Base-by-base conservation (phyloP, 257 asterid species). In the Salvia hispanica region DNA sequence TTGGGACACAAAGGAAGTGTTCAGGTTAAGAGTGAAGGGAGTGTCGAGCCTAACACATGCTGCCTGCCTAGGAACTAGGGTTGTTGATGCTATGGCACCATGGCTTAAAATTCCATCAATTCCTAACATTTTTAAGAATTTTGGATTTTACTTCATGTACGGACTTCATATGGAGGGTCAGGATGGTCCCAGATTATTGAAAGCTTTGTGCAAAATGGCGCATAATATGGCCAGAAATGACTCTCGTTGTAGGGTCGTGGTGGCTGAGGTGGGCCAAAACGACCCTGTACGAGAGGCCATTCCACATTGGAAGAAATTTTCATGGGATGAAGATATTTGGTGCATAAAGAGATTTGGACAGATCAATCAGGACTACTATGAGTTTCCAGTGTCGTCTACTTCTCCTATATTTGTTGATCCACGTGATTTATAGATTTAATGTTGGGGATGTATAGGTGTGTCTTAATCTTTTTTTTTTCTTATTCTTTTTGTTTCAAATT, bases 241-340 rank as follows among this genome's bases (percentile, higher is more conserved):
- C 48, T 62, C 45, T 5, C 80, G 70, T 15, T 86, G 95, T 66
- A 76, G 77, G 74, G 66, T 81, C 0, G 78, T 91, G 78, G 90
- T 88, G 67, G 88, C 97, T 3, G 97, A 91, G 70, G 91, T 91
- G 31, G 89, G 88, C 28, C 81, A 67, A n/a, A 69, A 28, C 64
- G 96, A 91, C 67, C 92, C 89, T 0, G 82, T 88, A 0, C 66
- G 85, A 53, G 82, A 76, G 67, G 88, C 82, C 1, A 75, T 91
- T 14, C 97, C 97, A 3, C 86, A 85, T 58, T 91, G 97, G 95
- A 85, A 78, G 78, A 85, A 73, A 59, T 86, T 88, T 48, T 91
- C 97, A 3, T 88, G 96, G 97, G 95, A 85, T 61, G 96, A 85
- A 55, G 92, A 91, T 72, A 56, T 91, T 9, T 91, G 96, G 97